These are phyloP conservation scores for Nigrograna mackinnonii DNA, from an alignment of 2,329 filamentous ascomycete species.

Conservation along the genomic window DNA sequence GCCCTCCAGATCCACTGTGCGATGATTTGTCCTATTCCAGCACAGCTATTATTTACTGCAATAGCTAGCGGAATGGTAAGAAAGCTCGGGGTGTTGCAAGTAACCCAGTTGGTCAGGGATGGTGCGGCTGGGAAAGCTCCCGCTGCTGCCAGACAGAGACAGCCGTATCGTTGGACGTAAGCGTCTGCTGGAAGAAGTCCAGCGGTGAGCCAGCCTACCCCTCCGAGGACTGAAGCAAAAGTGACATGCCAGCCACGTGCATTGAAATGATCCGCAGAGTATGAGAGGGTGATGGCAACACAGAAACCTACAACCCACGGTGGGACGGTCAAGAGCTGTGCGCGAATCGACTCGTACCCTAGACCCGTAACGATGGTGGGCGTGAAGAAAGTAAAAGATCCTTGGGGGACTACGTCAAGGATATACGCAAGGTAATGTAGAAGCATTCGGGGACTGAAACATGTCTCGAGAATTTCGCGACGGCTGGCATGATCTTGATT, in stretches of 20 bases:
- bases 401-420: slow-evolving; percentile 31
- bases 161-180: slow-evolving; percentile 35
- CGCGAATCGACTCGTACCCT: slow-evolving; percentile 44
- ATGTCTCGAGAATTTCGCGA: slow-evolving; percentile 41
- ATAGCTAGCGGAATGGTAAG: slow-evolving; percentile 43
- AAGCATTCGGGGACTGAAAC: slow-evolving; percentile 42
- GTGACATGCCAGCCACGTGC: slow-evolving; percentile 22
- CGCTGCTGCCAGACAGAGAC: slow-evolving; percentile 40
- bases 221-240: slow-evolving; percentile 28
- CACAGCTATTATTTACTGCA: slow-evolving; percentile 42
- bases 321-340: slow-evolving; percentile 44
- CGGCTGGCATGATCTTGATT: slow-evolving; percentile 38
- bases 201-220: slow-evolving; percentile 35
- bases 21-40: slow-evolving; percentile 44
- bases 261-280: slow-evolving; percentile 24
- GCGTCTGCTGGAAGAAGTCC: slow-evolving; percentile 27
- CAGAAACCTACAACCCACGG: slow-evolving; percentile 40
- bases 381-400: slow-evolving; percentile 45
- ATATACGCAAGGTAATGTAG: slow-evolving; percentile 36
- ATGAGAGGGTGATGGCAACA: slow-evolving; percentile 24
- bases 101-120: slow-evolving; percentile 43
- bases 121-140: slow-evolving; percentile 43
- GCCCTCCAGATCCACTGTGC: slow-evolving; percentile 46
- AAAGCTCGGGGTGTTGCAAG: slow-evolving; percentile 42
- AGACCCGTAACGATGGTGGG: slow-evolving; percentile 49